These are phyloP conservation scores for Candida cerambycidarum DNA, from an alignment of 805 yeast species.

Conservation along the genomic window DNA sequence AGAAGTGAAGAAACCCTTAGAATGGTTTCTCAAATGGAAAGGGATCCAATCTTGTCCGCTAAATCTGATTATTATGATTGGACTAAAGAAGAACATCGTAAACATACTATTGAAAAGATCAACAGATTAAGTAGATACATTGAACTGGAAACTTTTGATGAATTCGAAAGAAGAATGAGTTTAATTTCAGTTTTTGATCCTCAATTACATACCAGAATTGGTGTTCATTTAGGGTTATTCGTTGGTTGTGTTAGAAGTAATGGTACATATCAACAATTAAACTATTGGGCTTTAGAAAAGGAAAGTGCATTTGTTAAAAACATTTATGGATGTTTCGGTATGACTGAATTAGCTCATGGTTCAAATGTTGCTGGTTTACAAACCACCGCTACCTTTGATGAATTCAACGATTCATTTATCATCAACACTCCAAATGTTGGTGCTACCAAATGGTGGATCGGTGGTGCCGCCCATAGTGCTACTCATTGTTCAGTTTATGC, in stretches of 20 bases:
- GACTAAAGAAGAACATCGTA: slow-evolving; percentile 57
- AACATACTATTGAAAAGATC: slow-evolving; percentile 58
- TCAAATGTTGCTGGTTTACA: slow-evolving; percentile 60
- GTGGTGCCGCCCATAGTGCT: slow-evolving; percentile 50
- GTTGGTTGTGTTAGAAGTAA: slow-evolving; percentile 79
- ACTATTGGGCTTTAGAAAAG: slow-evolving; percentile 77
- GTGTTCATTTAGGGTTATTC: slow-evolving; percentile 87
- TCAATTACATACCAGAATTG: slow-evolving; percentile 78
- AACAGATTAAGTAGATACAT: slow-evolving; percentile 61
- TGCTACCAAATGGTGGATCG: slow-evolving; percentile 53
- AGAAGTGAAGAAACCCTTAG: slow-evolving; percentile 47
- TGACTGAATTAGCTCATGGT: slow-evolving; percentile 67
- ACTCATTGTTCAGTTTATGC: slow-evolving; percentile 45
- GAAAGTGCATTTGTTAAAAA: slow-evolving; percentile 62
- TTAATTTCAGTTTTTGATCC: slow-evolving; percentile 72
- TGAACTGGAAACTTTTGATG: slow-evolving; percentile 48
- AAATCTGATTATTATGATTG: slow-evolving; percentile 57
- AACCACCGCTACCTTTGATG: slow-evolving; percentile 50
- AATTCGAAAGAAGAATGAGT: slow-evolving; percentile 61
- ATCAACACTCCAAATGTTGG: slow-evolving; percentile 48
- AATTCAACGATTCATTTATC: slow-evolving; percentile 39
- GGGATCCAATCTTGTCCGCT: slow-evolving; percentile 64
- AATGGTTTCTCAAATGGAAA: slow-evolving; percentile 57
- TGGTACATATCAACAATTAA: slow-evolving; percentile 80
- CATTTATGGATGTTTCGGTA: slow-evolving; percentile 61